These are phyloP conservation scores for Trichoderma koningiopsis DNA, from an alignment of 2,329 filamentous ascomycete genomes.

Conservation along the genomic window DNA sequence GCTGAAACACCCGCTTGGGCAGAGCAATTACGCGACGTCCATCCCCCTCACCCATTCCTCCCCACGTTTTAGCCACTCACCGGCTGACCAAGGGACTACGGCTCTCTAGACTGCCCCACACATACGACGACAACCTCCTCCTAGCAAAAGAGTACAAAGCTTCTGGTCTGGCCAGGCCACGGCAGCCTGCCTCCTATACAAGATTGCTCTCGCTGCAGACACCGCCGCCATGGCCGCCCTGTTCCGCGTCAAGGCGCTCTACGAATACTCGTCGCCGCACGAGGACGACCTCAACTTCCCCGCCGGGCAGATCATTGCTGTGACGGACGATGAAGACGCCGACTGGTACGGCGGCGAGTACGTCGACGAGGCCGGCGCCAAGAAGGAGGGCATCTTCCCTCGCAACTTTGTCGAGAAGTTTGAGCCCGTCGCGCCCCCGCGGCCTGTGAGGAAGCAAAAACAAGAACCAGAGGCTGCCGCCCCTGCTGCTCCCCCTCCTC, in stretches of 20 bases:
- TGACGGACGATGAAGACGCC: conserved; percentile 86
- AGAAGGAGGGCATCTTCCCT: conserved; percentile 86
- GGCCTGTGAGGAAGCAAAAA: conserved; percentile 77
- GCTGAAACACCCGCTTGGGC: conserved; percentile 19
- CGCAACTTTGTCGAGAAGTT: conserved; percentile 97
- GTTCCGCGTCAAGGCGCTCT: conserved; percentile 95
- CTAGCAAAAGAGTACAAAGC: conserved; percentile 19
- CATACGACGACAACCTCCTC: conserved; percentile 27
- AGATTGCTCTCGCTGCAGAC: conserved; percentile 24
- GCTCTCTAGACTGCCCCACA: conserved; percentile 23
- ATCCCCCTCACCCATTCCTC: conserved; percentile 21
- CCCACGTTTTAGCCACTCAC: conserved; percentile 26
- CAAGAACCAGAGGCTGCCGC: conserved; percentile 49
- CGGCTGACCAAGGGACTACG: conserved; percentile 23
- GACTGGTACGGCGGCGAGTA: conserved; percentile 96
- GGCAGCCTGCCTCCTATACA: conserved; percentile 12
- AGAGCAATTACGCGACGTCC: conserved; percentile 24
- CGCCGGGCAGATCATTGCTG: conserved; percentile 86
- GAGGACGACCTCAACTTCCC: conserved; percentile 92
- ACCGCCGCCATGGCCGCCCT: conserved; percentile 66
- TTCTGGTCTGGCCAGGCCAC: conserved; percentile 21
- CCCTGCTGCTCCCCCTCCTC: conserved; percentile 39
- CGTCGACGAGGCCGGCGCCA: conserved; percentile 70
- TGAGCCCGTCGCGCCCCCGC: conserved; percentile 85
- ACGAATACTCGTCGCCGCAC: conserved; percentile 89